Conservation (phyloP, 2,329 filamentous ascomycete species). For the Fusarium sp. region DNA sequence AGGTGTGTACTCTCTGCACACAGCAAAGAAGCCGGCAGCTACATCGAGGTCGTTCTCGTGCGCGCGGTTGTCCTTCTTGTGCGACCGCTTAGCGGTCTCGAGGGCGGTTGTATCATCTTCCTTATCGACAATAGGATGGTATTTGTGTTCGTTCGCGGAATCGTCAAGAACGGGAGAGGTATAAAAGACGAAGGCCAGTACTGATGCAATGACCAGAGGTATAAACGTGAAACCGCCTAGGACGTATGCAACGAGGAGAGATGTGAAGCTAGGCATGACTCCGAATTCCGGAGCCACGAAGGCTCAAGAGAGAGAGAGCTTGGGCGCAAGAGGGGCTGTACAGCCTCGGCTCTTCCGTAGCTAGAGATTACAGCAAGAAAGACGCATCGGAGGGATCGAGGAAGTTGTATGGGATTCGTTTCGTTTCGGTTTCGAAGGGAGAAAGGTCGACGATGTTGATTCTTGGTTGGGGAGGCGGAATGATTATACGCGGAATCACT, state of each 20-base stretch:
- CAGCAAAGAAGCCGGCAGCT: conserved; percentile 93
- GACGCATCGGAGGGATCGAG: conserved; percentile 34
- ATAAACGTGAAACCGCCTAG: conserved; percentile 90
- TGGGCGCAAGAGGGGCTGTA: conserved; percentile 35
- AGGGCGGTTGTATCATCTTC: conserved; percentile 75
- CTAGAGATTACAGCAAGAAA: conserved; percentile 21
- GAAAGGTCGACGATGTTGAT: conserved; percentile 27
- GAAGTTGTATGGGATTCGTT: conserved; percentile 1
- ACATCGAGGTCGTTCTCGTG: conserved; percentile 75
- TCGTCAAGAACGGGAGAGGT: conserved; percentile 70
- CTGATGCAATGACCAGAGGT: conserved; percentile 72
- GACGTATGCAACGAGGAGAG: conserved; percentile 81
- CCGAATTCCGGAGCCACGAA: conserved; percentile 36
- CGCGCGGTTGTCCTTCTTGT: conserved; percentile 71
- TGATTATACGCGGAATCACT: conserved; percentile 39
- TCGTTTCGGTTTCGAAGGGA: conserved; percentile 19
- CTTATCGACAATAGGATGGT: conserved; percentile 63
- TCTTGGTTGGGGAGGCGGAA: conserved; percentile 33
- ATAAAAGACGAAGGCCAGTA: conserved; percentile 76
- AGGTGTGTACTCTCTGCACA: conserved; percentile 91
- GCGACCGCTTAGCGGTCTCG: conserved; percentile 68
- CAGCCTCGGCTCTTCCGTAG: conserved; percentile 37
- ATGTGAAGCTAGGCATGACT: conserved; percentile 64
- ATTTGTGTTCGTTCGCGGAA: conserved; percentile 46
- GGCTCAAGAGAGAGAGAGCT: conserved; percentile 35